Conservation (phyloP, 139 green algal species). For the Micromonas commoda region DNA sequence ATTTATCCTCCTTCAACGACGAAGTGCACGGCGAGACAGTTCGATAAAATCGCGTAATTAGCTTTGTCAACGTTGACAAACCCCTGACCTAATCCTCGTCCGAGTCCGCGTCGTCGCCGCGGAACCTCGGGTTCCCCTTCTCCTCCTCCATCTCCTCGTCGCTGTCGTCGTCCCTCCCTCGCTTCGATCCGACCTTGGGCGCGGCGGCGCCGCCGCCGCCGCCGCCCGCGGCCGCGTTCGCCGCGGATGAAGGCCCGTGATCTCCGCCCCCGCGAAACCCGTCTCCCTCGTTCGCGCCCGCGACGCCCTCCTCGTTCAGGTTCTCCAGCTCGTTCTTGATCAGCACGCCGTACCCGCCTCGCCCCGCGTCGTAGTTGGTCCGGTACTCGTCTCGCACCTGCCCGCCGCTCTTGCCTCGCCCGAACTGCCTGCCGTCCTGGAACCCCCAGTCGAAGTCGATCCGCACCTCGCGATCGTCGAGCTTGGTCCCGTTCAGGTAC, state of each 20-base stretch:
- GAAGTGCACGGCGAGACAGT: too few relatives aligned
- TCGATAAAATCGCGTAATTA: too few relatives aligned
- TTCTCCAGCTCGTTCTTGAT: constrained; percentile 20
- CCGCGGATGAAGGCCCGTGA: not conserved
- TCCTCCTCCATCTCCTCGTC: not conserved
- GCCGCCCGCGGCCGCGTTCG: not conserved
- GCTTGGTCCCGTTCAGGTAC: constrained; percentile 84
- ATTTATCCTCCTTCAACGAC: too few relatives aligned
- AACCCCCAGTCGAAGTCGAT: constrained; percentile 98
- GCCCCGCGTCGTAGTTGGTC: constrained; percentile 79
- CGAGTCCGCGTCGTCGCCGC: not conserved
- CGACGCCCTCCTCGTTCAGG: not conserved
- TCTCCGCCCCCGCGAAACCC: not conserved
- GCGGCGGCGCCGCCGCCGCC: not conserved
- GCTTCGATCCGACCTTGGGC: not conserved
- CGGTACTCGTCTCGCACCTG: constrained; percentile 93
- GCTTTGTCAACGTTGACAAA: too few relatives aligned
- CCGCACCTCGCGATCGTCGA: constrained; percentile 88
- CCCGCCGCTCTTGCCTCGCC: constrained; percentile 75
- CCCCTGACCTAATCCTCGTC: not conserved
- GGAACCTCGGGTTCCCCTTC: not conserved
- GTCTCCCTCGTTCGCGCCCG: not conserved
- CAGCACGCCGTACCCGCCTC: constrained; percentile 64
- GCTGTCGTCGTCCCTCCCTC: not conserved
- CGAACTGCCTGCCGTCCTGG: constrained; percentile 89